phyloP scores from a whole-genome alignment of 73 alveolate species.

The Durusdinium trenchii region DNA sequence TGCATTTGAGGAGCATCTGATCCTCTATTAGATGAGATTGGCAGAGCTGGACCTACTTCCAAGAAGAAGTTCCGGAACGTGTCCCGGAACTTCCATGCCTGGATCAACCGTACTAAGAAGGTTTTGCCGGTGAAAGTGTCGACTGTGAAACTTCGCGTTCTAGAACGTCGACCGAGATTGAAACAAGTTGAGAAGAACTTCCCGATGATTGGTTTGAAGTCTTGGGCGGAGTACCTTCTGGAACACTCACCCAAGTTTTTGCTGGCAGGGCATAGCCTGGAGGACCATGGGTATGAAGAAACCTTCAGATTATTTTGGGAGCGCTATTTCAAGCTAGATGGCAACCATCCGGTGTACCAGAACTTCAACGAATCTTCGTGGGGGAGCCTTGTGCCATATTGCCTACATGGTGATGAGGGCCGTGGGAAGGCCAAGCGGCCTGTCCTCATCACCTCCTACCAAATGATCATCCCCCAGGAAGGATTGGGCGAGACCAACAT shows the following conservation, averaged over 20 bases:
- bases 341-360: background rate
- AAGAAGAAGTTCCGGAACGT: background rate
- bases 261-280: background rate
- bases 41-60: background rate
- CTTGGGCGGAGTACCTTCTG: background rate
- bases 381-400: background rate
- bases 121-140: background rate
- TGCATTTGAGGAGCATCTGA: background rate
- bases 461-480: background rate
- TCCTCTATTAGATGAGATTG: background rate
- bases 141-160: background rate
- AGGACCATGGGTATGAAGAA: background rate
- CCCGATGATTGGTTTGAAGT: background rate
- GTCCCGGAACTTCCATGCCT: background rate
- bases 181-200: background rate
- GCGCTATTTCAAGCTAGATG: background rate
- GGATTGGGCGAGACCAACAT: background rate
- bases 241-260: background rate
- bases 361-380: too few species aligned
- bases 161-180: background rate
- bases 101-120: background rate
- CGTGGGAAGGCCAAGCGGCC: background rate
- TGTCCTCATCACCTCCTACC: background rate
- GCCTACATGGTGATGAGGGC: conserved; percentile 11
- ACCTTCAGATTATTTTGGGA: background rate